Conservation (phyloP, 331 rosid species). For the Pyrus hybrid region DNA sequence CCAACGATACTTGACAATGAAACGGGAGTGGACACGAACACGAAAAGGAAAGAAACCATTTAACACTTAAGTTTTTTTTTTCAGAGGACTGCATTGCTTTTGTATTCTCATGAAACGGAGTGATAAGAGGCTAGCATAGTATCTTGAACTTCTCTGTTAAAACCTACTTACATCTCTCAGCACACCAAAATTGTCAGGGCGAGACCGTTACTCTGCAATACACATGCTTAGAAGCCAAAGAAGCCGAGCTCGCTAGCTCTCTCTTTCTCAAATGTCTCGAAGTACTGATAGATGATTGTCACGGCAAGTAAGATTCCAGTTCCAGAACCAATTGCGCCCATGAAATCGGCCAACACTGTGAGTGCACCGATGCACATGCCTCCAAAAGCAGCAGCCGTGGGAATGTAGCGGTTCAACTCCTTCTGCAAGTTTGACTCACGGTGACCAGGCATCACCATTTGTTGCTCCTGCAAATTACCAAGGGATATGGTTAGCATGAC, state of each 20-base stretch:
- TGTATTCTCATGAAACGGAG: constrained; percentile 12
- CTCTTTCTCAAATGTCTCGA: constrained; percentile 91
- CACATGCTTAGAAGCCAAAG: constrained; percentile 60
- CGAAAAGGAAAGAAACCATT: background rate
- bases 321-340: constrained; percentile 96
- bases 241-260: constrained; percentile 89
- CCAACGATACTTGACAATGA: background rate
- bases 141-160: constrained; percentile 28
- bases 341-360: constrained; percentile 87
- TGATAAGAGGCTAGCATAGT: constrained; percentile 31
- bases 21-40: too few relatives aligned
- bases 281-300: constrained; percentile 83
- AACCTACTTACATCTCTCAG: constrained; percentile 32
- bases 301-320: constrained; percentile 84
- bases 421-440: constrained; percentile 89
- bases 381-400: constrained; percentile 93
- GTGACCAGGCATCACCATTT: constrained; percentile 98
- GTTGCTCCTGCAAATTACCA: constrained; percentile 69
- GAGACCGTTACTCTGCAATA: background rate
- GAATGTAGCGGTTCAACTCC: constrained; percentile 82
- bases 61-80: background rate
- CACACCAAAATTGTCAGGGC: constrained; percentile 31
- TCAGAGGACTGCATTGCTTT: background rate
- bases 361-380: constrained; percentile 93
- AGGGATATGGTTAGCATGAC: background rate